Evolutionary conservation across 108 stramenopile species (phyloP).

Genomic region (Stephanodiscus minutulus): DNA sequence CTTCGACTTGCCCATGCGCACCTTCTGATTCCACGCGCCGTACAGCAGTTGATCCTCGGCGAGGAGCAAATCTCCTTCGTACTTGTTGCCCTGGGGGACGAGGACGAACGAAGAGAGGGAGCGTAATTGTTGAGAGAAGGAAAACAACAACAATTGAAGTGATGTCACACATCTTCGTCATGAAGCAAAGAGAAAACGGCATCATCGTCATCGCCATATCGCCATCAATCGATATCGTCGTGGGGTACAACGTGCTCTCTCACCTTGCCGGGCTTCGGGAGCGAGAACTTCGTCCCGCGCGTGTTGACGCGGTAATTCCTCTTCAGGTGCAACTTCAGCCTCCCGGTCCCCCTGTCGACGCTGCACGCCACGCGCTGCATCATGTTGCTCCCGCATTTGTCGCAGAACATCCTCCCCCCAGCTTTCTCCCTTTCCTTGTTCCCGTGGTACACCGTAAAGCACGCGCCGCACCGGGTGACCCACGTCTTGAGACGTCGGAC

Average conservation of each 20-base stretch:
- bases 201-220: not conserved
- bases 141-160: not conserved
- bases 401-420: conserved; percentile 83
- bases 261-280: conserved; percentile 87
- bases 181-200: not conserved
- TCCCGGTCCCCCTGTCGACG: conserved; percentile 90
- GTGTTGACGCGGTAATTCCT: conserved; percentile 80
- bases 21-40: conserved; percentile 97
- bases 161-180: not conserved
- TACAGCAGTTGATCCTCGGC: conserved; percentile 95
- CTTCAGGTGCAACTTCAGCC: conserved; percentile 83
- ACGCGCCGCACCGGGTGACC: conserved; percentile 95
- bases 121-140: not conserved
- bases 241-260: conserved; percentile 33
- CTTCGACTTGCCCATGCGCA: conserved; percentile 77
- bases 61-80: conserved; percentile 92
- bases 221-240: conserved; percentile 30
- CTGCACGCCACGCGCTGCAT: conserved; percentile 88
- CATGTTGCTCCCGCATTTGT: conserved; percentile 88
- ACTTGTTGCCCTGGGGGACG: conserved; percentile 55
- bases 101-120: conserved; percentile 23
- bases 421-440: conserved; percentile 43
- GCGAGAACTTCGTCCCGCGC: conserved; percentile 92
- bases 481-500: conserved; percentile 87
- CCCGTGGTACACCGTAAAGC: conserved; percentile 85